A percentile compares a stretch with the other conserved stretches of the same genome.
Conservation (phyloP, 2,329 filamentous ascomycete species). For the Botrytis galanthina region DNA sequence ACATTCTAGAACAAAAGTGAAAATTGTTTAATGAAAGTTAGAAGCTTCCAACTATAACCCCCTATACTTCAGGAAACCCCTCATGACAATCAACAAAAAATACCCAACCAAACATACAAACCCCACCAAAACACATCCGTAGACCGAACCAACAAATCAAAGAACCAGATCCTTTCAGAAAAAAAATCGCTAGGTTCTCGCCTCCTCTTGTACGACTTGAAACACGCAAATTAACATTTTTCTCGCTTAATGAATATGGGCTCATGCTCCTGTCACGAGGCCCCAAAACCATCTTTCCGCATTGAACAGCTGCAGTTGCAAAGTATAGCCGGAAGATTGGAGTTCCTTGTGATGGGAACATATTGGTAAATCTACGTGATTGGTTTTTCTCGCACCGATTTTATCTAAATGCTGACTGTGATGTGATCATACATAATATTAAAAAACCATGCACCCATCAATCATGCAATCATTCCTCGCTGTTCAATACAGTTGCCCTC, state of each 20-base stretch:
- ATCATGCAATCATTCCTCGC: not conserved
- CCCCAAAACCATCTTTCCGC: not conserved
- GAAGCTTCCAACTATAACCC: not conserved
- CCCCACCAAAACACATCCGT: not conserved
- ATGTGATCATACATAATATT: not conserved
- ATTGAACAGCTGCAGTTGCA: not conserved
- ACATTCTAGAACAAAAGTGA: not conserved
- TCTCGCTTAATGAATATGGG: not conserved
- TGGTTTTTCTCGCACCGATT: not conserved
- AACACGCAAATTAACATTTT: not conserved
- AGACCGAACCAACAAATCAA: not conserved
- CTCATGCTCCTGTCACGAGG: not conserved
- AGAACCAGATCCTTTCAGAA: not conserved
- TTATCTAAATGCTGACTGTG: not conserved
- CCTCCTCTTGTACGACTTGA: not conserved
- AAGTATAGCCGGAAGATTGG: not conserved
- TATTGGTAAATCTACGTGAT: not conserved
- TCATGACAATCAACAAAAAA: not conserved
- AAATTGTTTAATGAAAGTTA: accelerated
- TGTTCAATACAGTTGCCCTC: not conserved
- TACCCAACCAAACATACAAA: accelerated
- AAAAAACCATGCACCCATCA: conserved; percentile 2
- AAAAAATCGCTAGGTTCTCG: not conserved
- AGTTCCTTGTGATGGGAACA: not conserved
- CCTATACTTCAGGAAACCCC: not conserved